Conservation (phyloP, 257 asterid species). For the Salvia miltiorrhiza region DNA sequence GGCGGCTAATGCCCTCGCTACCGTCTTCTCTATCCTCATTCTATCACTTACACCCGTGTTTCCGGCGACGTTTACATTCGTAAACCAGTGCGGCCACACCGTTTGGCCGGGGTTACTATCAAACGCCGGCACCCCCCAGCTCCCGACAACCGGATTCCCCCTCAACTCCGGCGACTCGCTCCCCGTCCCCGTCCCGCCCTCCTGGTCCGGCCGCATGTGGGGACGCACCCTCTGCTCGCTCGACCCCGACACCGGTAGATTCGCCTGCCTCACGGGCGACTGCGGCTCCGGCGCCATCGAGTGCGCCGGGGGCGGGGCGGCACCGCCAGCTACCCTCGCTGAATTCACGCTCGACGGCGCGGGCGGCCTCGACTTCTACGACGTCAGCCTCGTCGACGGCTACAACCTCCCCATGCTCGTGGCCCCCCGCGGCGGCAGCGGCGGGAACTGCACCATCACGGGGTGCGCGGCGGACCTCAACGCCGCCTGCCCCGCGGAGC, state of each 20-base stretch:
- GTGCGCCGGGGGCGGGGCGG: slow-evolving; percentile 56
- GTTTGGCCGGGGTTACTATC: slow-evolving; percentile 80
- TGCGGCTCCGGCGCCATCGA: slow-evolving; percentile 61
- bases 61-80: slow-evolving; percentile 59
- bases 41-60: slow-evolving; percentile 8
- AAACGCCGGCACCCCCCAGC: slow-evolving; percentile 53
- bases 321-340: slow-evolving; percentile 67
- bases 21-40: not conserved
- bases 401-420: slow-evolving; percentile 70
- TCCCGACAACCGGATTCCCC: slow-evolving; percentile 53
- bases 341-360: slow-evolving; percentile 79
- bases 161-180: slow-evolving; percentile 44
- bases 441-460: slow-evolving; percentile 50
- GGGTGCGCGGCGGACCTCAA: slow-evolving; percentile 63
- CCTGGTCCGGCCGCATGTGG: slow-evolving; percentile 86
- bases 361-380: slow-evolving; percentile 64
- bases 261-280: slow-evolving; percentile 64
- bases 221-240: slow-evolving; percentile 52
- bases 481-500: slow-evolving; percentile 52
- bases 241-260: slow-evolving; percentile 46
- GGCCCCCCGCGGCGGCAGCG: slow-evolving; percentile 52
- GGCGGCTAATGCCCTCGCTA: not conserved
- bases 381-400: slow-evolving; percentile 82
- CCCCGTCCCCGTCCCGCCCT: slow-evolving; percentile 38
- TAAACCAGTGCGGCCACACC: slow-evolving; percentile 53